These are phyloP conservation scores for Xerocomus potaroensis DNA, from an alignment of 768 basidiomycete species.

Conservation along the genomic window DNA sequence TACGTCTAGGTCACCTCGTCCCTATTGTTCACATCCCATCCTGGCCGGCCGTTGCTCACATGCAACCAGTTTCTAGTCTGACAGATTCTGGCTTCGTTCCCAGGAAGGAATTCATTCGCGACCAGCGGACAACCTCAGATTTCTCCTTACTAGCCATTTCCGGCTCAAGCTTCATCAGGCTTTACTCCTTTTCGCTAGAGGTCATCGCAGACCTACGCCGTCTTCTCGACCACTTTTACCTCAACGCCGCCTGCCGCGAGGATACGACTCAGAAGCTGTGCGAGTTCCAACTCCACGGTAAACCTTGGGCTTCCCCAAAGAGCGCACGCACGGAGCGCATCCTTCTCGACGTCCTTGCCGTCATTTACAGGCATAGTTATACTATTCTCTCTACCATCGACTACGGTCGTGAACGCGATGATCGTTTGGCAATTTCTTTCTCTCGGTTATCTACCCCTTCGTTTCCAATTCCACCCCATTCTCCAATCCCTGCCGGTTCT, in stretches of 20 bases:
- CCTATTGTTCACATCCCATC: conserved; percentile 19
- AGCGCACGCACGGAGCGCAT: conserved; percentile 62
- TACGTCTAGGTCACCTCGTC: conserved; percentile 23
- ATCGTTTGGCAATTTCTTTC: conserved; percentile 68
- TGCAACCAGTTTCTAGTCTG: conserved; percentile 29
- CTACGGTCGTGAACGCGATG: conserved; percentile 74
- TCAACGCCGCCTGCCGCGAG: conserved; percentile 48
- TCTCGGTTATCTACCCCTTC: conserved; percentile 42
- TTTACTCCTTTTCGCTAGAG: conserved; percentile 62
- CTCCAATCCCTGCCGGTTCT: conserved; percentile 38
- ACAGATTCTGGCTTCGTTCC: conserved; percentile 56
- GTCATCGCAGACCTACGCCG: conserved; percentile 52
- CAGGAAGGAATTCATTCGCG: conserved; percentile 67
- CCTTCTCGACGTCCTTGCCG: conserved; percentile 59
- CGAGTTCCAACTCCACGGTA: conserved; percentile 64
- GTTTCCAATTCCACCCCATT: conserved; percentile 36
- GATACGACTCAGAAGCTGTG: conserved; percentile 53
- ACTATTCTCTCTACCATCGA: conserved; percentile 64
- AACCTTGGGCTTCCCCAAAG: conserved; percentile 72
- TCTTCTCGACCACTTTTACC: conserved; percentile 46
- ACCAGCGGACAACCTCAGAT: conserved; percentile 49
- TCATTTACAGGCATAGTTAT: conserved; percentile 62
- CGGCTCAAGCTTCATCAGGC: conserved; percentile 56
- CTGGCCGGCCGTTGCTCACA: conserved; percentile 25
- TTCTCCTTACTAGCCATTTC: conserved; percentile 72